Conservation (phyloP, 192 early-diverging fungal species). For the Linnemannia schmuckeri region DNA sequence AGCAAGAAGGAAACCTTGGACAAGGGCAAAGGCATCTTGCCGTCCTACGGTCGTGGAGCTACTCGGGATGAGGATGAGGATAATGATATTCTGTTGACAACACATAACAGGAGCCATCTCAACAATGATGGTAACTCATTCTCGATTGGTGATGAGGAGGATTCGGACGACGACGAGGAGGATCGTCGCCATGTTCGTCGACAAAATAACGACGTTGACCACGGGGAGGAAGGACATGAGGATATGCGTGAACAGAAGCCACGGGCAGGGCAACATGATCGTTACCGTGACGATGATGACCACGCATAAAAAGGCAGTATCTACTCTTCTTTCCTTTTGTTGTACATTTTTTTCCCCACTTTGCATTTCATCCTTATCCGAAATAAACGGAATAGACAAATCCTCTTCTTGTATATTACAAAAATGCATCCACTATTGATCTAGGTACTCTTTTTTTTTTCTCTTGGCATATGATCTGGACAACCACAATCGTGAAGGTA, state of each 20-base stretch:
- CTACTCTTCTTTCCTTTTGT: not conserved
- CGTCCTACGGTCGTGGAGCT: conserved; percentile 24
- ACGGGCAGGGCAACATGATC: conserved; percentile 1
- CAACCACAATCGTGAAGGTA: too few species aligned
- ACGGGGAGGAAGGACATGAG: not conserved
- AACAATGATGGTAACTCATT: conserved; percentile 19
- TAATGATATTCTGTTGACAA: conserved; percentile 32
- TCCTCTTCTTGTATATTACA: not conserved
- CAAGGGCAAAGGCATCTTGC: conserved; percentile 27
- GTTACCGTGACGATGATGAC: conserved; percentile 4
- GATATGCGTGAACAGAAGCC: not conserved
- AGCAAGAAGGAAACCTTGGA: conserved; percentile 14
- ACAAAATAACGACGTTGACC: not conserved
- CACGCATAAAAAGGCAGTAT: not conserved
- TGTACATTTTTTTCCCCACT: not conserved
- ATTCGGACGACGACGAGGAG: conserved; percentile 32
- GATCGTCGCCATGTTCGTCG: not conserved
- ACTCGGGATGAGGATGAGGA: conserved; percentile 3
- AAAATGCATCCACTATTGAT: not conserved
- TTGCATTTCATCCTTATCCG: not conserved
- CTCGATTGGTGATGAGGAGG: conserved; percentile 23
- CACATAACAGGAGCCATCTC: conserved; percentile 13
- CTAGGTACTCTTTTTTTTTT: too few species aligned
- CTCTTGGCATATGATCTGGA: too few species aligned
- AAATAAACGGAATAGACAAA: not conserved